Evolutionary conservation across 257 asterid genomes (phyloP).

Genomic region (Ballota nigra): DNA sequence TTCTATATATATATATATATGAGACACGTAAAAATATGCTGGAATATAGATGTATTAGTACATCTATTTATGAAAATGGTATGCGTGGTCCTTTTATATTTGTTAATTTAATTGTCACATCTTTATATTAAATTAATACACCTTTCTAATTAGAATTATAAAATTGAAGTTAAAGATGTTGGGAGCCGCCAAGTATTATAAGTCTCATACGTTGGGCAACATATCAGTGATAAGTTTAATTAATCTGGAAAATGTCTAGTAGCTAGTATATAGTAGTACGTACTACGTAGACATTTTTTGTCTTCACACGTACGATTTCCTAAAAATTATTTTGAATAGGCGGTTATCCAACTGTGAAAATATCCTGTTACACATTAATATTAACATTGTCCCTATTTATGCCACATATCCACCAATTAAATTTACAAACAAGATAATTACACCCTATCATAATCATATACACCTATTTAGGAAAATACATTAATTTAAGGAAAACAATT

Average conservation of each 20-base stretch:
- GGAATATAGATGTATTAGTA: neutral
- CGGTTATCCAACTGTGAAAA: too few relatives aligned
- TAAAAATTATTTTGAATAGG: neutral
- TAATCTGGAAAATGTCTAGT: neutral
- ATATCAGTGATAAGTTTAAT: neutral
- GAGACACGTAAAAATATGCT: neutral
- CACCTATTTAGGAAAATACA: too few relatives aligned
- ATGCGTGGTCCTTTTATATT: neutral
- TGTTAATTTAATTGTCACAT: neutral
- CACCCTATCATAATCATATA: too few relatives aligned
- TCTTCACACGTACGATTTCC: neutral
- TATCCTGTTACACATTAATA: too few relatives aligned
- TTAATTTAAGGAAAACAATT: too few relatives aligned
- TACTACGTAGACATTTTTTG: slow-evolving; percentile 4
- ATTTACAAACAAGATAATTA: too few relatives aligned
- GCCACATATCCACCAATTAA: too few relatives aligned
- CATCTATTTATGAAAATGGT: neutral
- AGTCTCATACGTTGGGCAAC: neutral
- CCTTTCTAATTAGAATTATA: neutral
- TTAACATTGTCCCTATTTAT: too few relatives aligned
- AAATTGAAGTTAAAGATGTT: neutral
- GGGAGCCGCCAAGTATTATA: neutral
- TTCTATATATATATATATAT: neutral
- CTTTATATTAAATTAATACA: neutral
- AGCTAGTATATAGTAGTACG: neutral